A percentile compares a stretch with the other conserved stretches of the same genome.
These are phyloP conservation scores for Phytophthora lateralis DNA, from an alignment of 352 stramenopile species.

Conservation along the genomic window DNA sequence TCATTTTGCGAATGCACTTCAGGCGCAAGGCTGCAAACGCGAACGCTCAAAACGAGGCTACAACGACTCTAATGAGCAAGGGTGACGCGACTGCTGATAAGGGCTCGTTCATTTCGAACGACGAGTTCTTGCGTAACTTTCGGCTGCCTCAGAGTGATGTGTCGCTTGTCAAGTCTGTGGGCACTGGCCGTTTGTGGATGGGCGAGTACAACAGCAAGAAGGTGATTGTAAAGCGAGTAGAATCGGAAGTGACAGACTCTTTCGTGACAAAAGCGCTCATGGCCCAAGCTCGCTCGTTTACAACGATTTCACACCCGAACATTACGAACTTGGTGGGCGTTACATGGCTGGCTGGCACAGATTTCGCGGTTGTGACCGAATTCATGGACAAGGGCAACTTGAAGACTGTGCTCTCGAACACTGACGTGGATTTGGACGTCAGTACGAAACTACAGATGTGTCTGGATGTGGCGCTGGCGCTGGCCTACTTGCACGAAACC, in stretches of 20 bases:
- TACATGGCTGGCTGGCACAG: conserved; percentile 74
- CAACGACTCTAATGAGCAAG: conserved; percentile 57
- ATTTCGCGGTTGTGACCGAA: conserved; percentile 77
- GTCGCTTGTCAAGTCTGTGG: conserved; percentile 55
- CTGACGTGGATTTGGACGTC: conserved; percentile 59
- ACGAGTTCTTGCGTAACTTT: conserved; percentile 62
- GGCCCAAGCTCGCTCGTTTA: conserved; percentile 53
- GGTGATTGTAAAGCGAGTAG: conserved; percentile 76
- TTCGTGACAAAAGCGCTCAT: conserved; percentile 70
- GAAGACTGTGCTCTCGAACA: conserved; percentile 58
- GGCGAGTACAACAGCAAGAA: conserved; percentile 61
- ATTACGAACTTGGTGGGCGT: conserved; percentile 71
- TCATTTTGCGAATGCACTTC: conserved; percentile 47
- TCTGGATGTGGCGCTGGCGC: conserved; percentile 60
- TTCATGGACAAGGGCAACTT: conserved; percentile 80
- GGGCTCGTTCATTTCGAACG: conserved; percentile 68
- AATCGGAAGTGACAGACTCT: conserved; percentile 64
- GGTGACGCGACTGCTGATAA: conserved; percentile 46
- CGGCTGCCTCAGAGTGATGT: conserved; percentile 63
- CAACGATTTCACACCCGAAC: conserved; percentile 63
- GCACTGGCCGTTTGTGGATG: conserved; percentile 56
- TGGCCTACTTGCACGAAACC: conserved; percentile 65
- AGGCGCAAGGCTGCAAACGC: conserved; percentile 26
- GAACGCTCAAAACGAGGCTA: conserved; percentile 33
- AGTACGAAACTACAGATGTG: conserved; percentile 68